Base-by-base conservation (phyloP, 2,329 filamentous ascomycete species). In the Alternaria alternata region DNA sequence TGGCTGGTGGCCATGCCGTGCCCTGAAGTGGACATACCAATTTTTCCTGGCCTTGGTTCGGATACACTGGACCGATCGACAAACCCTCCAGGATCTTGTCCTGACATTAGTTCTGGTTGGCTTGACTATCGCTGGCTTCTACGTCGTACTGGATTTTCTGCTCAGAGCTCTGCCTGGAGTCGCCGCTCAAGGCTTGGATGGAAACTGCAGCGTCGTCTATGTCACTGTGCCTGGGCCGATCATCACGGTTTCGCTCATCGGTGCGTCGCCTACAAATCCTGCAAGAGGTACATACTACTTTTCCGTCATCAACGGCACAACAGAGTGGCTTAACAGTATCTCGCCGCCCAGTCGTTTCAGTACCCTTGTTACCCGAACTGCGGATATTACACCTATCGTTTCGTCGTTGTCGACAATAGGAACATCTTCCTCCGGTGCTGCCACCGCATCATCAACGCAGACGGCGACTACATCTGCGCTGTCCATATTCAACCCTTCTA, bases 281-380 rank as follows among this genome's bases (percentile, higher is more conserved):
- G 69, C 65, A 18, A 63, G 62, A 24, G 74, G 70, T 2, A 75
- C 73, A 11, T 78, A 75, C 68, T 77, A 72, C 61, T 78, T 72
- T 43, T 75, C 73, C 8, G 68, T 78, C 0, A 58, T 75, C 38
- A 70, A 73, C 46, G 73, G 75, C 5, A 74, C 74, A 6, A 78
- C 75, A 7, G 52, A 68, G 43, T 77, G 75, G 75, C 52, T 75
- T 22, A 60, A 72, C 61, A 71, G 72, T 32, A 61, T 72, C 22
- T 62, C 67, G 26, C 76, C 75, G 24, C 72, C 74, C 5, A 74
- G 64, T 46, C 64, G 53, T 12, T 64, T 65, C 28, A 67, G 57
- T 51, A 60, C 58, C 7, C 24, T 63, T 1, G 16, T 51, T 5
- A 67, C 62, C 1, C 63, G 26, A 18, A 64, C 59, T 22, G 24